Conservation (phyloP, 2,329 filamentous ascomycete genomes). For the Fusarium redolens region DNA sequence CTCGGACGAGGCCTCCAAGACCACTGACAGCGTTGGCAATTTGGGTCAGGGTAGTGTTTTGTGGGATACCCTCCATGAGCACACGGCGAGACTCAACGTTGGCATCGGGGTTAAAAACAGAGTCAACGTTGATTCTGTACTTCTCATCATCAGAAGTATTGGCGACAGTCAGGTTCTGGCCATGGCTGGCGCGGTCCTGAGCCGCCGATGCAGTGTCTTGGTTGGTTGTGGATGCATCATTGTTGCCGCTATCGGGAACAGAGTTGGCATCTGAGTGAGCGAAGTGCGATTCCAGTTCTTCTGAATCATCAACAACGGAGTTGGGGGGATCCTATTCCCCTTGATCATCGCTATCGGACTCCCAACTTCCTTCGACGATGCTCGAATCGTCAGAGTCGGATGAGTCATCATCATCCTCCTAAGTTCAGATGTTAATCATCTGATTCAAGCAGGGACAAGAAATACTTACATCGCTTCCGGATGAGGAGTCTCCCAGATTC, state of each 20-base stretch:
- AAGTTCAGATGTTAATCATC: background rate
- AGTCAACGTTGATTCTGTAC: background rate
- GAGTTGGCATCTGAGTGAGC: background rate
- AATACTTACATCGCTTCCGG: background rate
- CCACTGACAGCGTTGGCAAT: slow-evolving; percentile 34
- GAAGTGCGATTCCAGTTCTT: fast-evolving
- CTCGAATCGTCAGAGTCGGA: background rate
- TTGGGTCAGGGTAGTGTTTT: slow-evolving; percentile 6
- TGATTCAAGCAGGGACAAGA: too few species aligned
- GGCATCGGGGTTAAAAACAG: background rate
- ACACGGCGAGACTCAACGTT: slow-evolving; percentile 36
- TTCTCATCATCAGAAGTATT: fast-evolving
- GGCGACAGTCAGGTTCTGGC: background rate
- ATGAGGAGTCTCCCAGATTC: background rate
- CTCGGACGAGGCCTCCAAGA: slow-evolving; percentile 17
- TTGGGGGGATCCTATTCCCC: background rate
- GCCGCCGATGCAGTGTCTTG: background rate
- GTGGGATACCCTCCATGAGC: slow-evolving; percentile 39
- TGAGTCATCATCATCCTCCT: background rate
- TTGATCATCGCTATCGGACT: background rate
- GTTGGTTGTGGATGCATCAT: background rate
- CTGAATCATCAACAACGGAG: fast-evolving
- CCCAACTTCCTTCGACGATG: fast-evolving
- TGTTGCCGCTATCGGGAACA: background rate
- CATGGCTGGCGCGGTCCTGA: fast-evolving